Base-by-base conservation (phyloP, 257 asterid genomes). In the Mentha longifolia region DNA sequence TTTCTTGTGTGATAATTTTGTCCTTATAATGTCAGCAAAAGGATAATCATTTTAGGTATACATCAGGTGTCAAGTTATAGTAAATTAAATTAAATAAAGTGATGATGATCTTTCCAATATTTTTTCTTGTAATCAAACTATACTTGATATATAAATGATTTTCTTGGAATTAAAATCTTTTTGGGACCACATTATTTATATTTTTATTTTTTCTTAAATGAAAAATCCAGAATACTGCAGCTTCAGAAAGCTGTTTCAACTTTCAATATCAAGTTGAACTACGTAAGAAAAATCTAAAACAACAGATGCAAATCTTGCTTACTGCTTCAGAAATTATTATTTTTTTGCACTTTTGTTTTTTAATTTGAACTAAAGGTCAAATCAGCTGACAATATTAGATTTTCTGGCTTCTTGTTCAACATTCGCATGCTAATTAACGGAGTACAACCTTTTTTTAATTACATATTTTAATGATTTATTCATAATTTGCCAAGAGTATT, bases 261-360 rank as follows among this genome's bases (percentile, higher is more conserved):
- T 55, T 14, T 14, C 47, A 50, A 73, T 55, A 68, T 73, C 69
- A 56, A 58, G 56, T 45, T 74, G 58, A 67, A 65, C 77, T 74
- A 81, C 74, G 83, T 79, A 79, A 68, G 85, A 79, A 28, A 28
- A 74, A 85, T 81, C 85, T 63, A 69, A 74, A 55, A 66, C 67
- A 78, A 69, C 76, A 71, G 73, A 61, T 54, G 52, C 87, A 76
- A 59, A 78, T 80, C 81, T 60, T 47, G 47, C 22, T 42, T 58
- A 78, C 59, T 70, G 77, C 78, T 70, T 58, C 8, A 13, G 0
- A 52, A 61, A 50, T 62, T 41, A 13, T 11, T 73, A 15, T 59
- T 50, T 39, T 55, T 65, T 5, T 28, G 17, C 58, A 55, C 4
- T 54, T 56, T 47, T 67, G 42, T 19, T 47, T 61, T 66, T 64